Percentiles rank a stretch among this genome's conserved stretches.
These are phyloP conservation scores for Barnettozyma hawaiiensis DNA, from an alignment of 1,139 yeast genomes.

Conservation along the genomic window DNA sequence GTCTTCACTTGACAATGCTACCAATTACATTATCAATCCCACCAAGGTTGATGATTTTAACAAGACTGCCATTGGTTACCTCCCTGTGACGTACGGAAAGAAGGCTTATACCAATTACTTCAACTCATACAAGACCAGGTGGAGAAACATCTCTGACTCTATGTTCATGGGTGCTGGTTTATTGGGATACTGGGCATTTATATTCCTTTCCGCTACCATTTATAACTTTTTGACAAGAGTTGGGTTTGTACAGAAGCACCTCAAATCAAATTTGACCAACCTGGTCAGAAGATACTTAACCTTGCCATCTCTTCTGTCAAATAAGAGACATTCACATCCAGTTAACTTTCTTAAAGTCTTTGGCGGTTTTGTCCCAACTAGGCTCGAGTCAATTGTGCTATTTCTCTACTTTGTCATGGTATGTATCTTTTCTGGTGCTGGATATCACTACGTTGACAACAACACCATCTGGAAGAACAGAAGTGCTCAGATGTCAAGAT, in stretches of 20 bases:
- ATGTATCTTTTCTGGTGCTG: constrained; percentile 34
- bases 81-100: constrained; percentile 28
- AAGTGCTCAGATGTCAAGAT: constrained; percentile 47
- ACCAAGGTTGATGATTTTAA: constrained; percentile 29
- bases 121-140: constrained; percentile 30
- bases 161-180: constrained; percentile 44
- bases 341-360: constrained; percentile 10
- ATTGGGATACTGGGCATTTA: constrained; percentile 44
- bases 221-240: constrained; percentile 37
- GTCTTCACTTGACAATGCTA: constrained; percentile 38
- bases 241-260: constrained; percentile 31
- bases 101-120: constrained; percentile 33
- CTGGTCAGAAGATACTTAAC: constrained; percentile 40
- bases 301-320: constrained; percentile 39
- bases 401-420: constrained; percentile 37
- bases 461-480: constrained; percentile 38
- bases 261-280: constrained; percentile 33
- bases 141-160: constrained; percentile 37
- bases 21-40: constrained; percentile 30
- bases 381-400: constrained; percentile 49
- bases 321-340: constrained; percentile 26
- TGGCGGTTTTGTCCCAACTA: constrained; percentile 41
- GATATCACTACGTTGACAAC: constrained; percentile 36
- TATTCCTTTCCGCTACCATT: constrained; percentile 37
- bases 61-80: constrained; percentile 23